These are phyloP conservation scores for Tillandsia fasciculata DNA, from an alignment of 176 grass and related monocot species.

Conservation along the genomic window DNA sequence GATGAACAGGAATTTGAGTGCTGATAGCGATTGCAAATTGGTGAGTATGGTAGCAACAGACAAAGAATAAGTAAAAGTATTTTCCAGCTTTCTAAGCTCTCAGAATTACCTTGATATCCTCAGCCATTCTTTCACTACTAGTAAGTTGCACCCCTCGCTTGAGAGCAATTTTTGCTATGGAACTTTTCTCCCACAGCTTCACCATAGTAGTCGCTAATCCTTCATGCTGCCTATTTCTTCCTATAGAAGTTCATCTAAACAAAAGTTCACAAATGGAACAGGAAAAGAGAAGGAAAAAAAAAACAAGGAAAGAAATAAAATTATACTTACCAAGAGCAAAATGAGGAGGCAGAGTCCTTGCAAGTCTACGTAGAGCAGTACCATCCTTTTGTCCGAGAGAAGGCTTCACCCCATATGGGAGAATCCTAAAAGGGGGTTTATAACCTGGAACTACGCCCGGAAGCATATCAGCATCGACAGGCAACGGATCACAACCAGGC, in stretches of 20 bases:
- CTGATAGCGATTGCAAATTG: no score
- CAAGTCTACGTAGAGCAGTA: conserved; percentile 70
- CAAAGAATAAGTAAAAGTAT: not conserved
- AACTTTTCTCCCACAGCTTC: conserved; percentile 92
- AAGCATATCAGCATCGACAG: conserved; percentile 88
- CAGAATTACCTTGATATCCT: conserved; percentile 77
- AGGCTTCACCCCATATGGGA: conserved; percentile 61
- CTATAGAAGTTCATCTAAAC: conserved; percentile 22
- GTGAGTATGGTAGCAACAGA: not conserved
- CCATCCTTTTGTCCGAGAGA: conserved; percentile 53
- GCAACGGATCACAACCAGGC: conserved; percentile 63
- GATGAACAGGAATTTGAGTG: not conserved
- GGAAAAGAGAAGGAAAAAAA: conserved; percentile 3
- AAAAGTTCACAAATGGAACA: not conserved
- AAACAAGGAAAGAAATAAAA: conserved; percentile 1
- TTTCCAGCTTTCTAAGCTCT: not conserved
- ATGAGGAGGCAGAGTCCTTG: conserved; percentile 73
- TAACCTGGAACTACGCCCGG: conserved; percentile 50
- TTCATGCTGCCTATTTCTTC: conserved; percentile 84
- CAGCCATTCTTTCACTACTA: conserved; percentile 93
- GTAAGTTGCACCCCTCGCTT: conserved; percentile 89
- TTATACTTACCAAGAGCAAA: conserved; percentile 67
- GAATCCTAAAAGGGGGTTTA: conserved; percentile 77
- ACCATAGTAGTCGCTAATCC: conserved; percentile 75
- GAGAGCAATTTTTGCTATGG: conserved; percentile 80